Base-by-base conservation (phyloP, 2,329 filamentous ascomycete species). In the Verticillium tricorpus region DNA sequence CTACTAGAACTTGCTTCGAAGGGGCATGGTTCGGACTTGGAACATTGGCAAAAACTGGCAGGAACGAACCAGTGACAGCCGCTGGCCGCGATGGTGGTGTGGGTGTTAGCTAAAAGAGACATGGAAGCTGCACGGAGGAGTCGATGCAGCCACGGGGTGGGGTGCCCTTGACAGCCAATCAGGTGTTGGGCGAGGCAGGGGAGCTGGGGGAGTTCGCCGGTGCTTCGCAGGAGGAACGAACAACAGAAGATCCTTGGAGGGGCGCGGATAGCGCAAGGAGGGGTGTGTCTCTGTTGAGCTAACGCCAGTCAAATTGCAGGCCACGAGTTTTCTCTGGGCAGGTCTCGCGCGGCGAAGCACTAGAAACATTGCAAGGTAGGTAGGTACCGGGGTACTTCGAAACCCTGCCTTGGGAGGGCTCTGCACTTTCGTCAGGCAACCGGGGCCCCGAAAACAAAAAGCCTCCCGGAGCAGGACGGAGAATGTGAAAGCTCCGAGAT, bases 281-380 rank as follows among this genome's bases (percentile, higher is more conserved):
- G 17, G 57, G 57, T 9, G 57, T 58, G 15, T 19, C n/a, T 9
- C 25, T 22, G 50, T 25, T 28, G n/a, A 17, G 19, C 17, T 19
- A n/a, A 45, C n/a, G 6, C 19, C 19, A 11, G n/a, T 19, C 45
- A 58, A 34, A 58, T 58, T 58, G 39, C 57, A 58, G 57, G 57
- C 57, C 56, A 50, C 57, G 28, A 58, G 11, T 50, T 28, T 28
- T 39, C 19, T 58, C 35, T 40, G 19, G 45, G 45, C 45, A 22
- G n/a, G 19, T 52, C 45, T 52, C n/a, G n/a, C 45, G n/a, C n/a
- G 19, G n/a, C 45, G n/a, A 52, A 52, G 45, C 19, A 52, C n/a
- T 25, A 8, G 45, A 52, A 52, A 52, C 45, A 52, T 22, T 52
- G 12, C 45, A 52, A 45, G 17, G 39, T n/a, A 45, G 19, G 39